Conservation (phyloP, 1,139 yeast species). For the Komagataea norvegica region DNA sequence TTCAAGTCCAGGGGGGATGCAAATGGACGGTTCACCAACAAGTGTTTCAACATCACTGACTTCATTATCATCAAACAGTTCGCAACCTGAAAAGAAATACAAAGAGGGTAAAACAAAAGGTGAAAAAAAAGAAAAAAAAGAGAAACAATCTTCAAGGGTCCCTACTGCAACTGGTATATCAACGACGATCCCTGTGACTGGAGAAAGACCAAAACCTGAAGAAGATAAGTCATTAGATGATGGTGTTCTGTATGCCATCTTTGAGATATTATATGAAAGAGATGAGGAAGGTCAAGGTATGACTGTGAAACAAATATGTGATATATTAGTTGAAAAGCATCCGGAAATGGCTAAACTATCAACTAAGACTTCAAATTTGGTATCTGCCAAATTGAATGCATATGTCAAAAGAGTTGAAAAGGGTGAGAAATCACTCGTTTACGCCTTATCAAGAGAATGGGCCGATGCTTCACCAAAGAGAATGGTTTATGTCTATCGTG, state of each 20-base stretch:
- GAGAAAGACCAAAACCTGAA: constrained; percentile 70
- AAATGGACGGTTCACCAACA: constrained; percentile 24
- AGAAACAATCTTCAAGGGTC: constrained; percentile 34
- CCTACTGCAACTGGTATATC: constrained; percentile 55
- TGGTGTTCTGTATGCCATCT: constrained; percentile 69
- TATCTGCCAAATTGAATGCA: constrained; percentile 76
- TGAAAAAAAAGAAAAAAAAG: constrained; percentile 17
- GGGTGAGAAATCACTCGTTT: constrained; percentile 65
- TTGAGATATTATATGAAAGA: constrained; percentile 60
- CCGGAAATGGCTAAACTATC: constrained; percentile 79
- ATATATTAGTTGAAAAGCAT: constrained; percentile 62
- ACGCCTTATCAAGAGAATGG: constrained; percentile 81
- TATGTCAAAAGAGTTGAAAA: constrained; percentile 77
- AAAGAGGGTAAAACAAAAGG: constrained; percentile 6
- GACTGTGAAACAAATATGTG: constrained; percentile 84
- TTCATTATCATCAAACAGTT: constrained; percentile 13
- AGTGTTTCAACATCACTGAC: constrained; percentile 18
- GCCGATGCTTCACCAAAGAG: constrained; percentile 83
- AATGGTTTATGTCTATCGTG: constrained; percentile 84
- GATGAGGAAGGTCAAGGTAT: constrained; percentile 69
- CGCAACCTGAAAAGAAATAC: constrained; percentile 5
- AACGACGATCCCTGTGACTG: constrained; percentile 74
- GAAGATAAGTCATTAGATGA: constrained; percentile 68
- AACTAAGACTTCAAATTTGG: constrained; percentile 76
- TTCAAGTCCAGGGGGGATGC: constrained; percentile 28